Base-by-base conservation (phyloP, 768 basidiomycete species). In the Suillus americanus region DNA sequence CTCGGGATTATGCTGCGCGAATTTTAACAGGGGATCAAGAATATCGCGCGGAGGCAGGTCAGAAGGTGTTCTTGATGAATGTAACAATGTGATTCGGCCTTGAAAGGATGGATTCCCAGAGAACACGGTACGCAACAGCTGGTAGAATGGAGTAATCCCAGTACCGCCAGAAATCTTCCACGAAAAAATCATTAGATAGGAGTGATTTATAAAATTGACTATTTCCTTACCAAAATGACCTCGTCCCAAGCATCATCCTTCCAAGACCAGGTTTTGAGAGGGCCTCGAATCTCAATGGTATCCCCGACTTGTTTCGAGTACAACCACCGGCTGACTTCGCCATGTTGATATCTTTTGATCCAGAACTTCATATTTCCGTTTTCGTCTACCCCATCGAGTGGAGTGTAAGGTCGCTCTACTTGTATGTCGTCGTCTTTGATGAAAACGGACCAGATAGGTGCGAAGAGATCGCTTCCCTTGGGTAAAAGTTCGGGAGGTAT, bases 391-490 rank as follows among this genome's bases (percentile, higher is more conserved):
- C 92, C 89, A 66, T 87, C 81, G 56, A 95, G 77, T 5, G 93
- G 93, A 5, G 94, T 95, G 71, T 94, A 95, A 14, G 91, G 88
- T 62, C 93, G 78, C 71, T 95, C 93, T 38, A 94, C 90, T 75
- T 94, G 93, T 25, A 95, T 93, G 69, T 94, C 93, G 67, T 89
- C 89, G 72, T 95, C 91, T 72, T 94, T 95, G 72, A 94, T 80
- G 74, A 82, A 94, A 14, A 95, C 78, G 45, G 91, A 90, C 85
- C 87, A 94, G 64, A 93, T 86, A 82, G 85, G 65, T 65, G 66
- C 62, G 78, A 79, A 62, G 5, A 56, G 53, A 33, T 65, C 33
- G 30, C 63, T 57, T 9, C 55, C 75, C 30, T 50, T 62, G 4
- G 72, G 79, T 62, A 84, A 68, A 4, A 81, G 69, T 46, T 80